Base-by-base conservation (phyloP, 1,139 yeast species). In the Yueomyces sp. region DNA sequence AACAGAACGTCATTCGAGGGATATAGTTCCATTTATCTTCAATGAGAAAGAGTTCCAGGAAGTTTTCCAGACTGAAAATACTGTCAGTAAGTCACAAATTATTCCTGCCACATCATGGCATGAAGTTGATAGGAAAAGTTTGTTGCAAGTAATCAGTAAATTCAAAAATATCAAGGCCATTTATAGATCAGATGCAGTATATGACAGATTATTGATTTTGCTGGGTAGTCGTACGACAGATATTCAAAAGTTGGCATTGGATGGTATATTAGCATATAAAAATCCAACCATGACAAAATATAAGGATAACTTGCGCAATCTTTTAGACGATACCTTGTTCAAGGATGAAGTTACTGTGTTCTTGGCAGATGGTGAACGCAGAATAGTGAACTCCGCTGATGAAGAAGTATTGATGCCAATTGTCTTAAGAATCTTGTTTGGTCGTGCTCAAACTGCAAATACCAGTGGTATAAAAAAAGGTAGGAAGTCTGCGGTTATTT, bases 291-390 rank as follows among this genome's bases (percentile, higher is more conserved):
- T 85, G 33, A 70, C 70, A 43, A 83, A 80, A 58, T 89, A 87
- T 57, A 69, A 71, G 47, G 95, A 83, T 49, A 80, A 81, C 50
- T 67, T 93, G 53, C 72, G 66, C 42, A 87, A 83, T 51, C 64
- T 93, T 45, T 66, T 91, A 31, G 96, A 89, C 57, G 95, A 87
- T 49, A 75, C 85, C 1, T 67, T 81, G 27, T 89, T 86, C 64
- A 76, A 86, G 47, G 98, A 93, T 60, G 96, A 89, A 60, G 66
- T 89, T 34, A 67, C 84, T 32, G 75, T 73, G 34, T 70, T 91
- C 39, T 65, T 85, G 35, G 65, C 74, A 4, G 67, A 67, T 36
- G 65, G 67, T 39, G 76, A 71, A n/a, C 67, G 73, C n/a, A 66
- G 75, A 3, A 63, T 66, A 2, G 69, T 87, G 41, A 87, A 82